Base-by-base conservation (phyloP, 2,329 filamentous ascomycete genomes). In the Claviceps sp. region DNA sequence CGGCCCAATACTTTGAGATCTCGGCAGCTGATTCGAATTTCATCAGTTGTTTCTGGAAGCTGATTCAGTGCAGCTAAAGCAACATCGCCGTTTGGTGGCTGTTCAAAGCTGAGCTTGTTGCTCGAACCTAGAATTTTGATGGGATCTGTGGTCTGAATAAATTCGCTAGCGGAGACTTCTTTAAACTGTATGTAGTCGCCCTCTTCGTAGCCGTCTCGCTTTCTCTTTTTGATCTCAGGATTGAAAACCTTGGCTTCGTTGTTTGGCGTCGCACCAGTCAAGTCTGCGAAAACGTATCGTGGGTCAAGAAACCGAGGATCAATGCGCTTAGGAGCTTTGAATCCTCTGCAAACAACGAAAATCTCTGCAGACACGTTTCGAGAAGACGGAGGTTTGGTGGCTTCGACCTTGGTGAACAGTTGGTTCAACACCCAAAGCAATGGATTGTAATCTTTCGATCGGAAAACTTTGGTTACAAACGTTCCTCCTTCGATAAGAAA, bases 211-310 rank as follows among this genome's bases (percentile, higher is more conserved):
- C 93, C 93, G 45, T 95, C 91, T 74, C 93, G 78, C 79, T 96
- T 97, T 53, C 93, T 77, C 80, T 96, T 98, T 77, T 97, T 98
- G 64, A 88, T 76, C 65, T 98, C 93, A 0, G 93, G 93, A 58
- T 98, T 96, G 75, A 91, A 98, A 2, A 98, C 93, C 66, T 95
- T 95, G 40, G 93, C 93, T 66, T 98, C 93, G 59, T 97, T 94
- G 68, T 97, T 98, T 1, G 89, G 88, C 0, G 84, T 85, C 1
- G 86, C 81, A 52, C 86, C 87, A 36, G 85, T 74, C n/a, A 96
- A 73, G 66, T 98, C 93, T 36, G 90, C 90, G 62, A 98, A 98
- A 34, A 97, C 93, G 52, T 86, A 81, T 57, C 82, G 82, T 5
- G 93, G 82, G 62, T 98, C 93, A 50, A 98, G 75, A 65, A 98